These are phyloP conservation scores for Cnidoscolus chayamansa DNA, from an alignment of 441 rosid species.

Conservation along the genomic window DNA sequence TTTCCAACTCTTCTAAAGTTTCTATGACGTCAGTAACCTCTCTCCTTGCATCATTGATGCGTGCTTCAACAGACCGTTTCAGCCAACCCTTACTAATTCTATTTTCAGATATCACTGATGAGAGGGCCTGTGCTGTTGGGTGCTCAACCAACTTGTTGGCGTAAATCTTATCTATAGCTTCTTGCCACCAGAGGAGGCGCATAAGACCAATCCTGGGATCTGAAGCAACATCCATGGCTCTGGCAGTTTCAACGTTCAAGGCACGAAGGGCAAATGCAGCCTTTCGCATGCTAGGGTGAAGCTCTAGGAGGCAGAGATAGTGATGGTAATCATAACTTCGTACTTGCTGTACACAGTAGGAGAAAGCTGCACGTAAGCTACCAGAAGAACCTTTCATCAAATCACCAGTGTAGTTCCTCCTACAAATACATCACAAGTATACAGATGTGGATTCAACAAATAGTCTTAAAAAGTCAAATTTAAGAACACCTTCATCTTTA, in stretches of 20 bases:
- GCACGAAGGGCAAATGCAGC: constrained; percentile 83
- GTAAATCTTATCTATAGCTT: constrained; percentile 77
- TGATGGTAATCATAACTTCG: constrained; percentile 88
- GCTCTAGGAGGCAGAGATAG: constrained; percentile 88
- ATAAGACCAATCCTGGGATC: constrained; percentile 80
- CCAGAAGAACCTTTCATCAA: constrained; percentile 57
- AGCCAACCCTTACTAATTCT: constrained; percentile 71
- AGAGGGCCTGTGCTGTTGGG: constrained; percentile 75
- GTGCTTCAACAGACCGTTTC: constrained; percentile 79
- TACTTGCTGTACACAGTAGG: constrained; percentile 81
- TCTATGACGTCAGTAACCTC: constrained; percentile 60
- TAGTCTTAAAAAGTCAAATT: background rate
- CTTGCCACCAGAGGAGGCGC: constrained; percentile 94
- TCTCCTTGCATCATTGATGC: constrained; percentile 62
- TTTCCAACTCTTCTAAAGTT: constrained; percentile 62
- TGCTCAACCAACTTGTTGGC: constrained; percentile 58
- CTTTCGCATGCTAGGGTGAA: constrained; percentile 66
- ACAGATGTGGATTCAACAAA: background rate
- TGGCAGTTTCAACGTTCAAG: constrained; percentile 81
- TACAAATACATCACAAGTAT: constrained; percentile 14
- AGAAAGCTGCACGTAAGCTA: constrained; percentile 63
- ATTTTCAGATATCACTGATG: constrained; percentile 60
- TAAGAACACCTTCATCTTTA: background rate
- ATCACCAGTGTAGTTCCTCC: constrained; percentile 23
- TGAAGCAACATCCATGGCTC: constrained; percentile 88